Conservation (phyloP, 2,329 filamentous ascomycete species). For the Fusarium falciforme region DNA sequence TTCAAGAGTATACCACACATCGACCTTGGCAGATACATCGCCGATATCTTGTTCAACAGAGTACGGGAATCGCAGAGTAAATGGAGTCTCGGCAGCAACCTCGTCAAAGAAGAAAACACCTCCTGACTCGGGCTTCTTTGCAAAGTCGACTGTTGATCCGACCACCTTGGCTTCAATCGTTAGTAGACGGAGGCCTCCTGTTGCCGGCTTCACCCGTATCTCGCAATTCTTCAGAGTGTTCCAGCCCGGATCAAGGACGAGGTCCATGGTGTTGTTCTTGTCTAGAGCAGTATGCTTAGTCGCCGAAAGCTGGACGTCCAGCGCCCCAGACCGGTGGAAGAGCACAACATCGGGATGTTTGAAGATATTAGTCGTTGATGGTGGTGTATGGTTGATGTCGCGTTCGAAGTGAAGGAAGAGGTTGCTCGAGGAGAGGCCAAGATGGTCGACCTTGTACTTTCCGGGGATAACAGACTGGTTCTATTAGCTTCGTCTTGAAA, state of each 20-base stretch:
- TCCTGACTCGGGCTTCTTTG: constrained; percentile 64
- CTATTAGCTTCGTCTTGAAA: constrained; percentile 43
- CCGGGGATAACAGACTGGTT: constrained; percentile 74
- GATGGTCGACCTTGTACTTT: constrained; percentile 78
- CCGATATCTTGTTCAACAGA: constrained; percentile 82
- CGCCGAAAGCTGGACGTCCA: constrained; percentile 75
- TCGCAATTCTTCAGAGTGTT: constrained; percentile 73
- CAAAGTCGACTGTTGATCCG: constrained; percentile 54
- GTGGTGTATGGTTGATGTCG: constrained; percentile 59
- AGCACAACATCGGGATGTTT: constrained; percentile 73
- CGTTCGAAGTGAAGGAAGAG: constrained; percentile 75
- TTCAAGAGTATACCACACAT: constrained; percentile 78
- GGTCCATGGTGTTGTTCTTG: constrained; percentile 79
- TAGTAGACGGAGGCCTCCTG: constrained; percentile 72
- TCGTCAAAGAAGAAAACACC: constrained; percentile 64
- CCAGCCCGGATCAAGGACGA: constrained; percentile 79
- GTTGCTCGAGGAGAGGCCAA: constrained; percentile 73
- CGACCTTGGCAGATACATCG: constrained; percentile 79
- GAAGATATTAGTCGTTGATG: constrained; percentile 63
- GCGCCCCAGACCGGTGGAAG: constrained; percentile 75
- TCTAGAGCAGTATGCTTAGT: constrained; percentile 83
- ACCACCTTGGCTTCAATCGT: constrained; percentile 69
- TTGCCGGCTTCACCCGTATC: constrained; percentile 71
- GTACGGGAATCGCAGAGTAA: constrained; percentile 80
- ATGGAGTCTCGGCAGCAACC: constrained; percentile 56